Evolutionary conservation across 805 yeast species (phyloP), one percentile per base, ranked within the genome.

Genomic region (Kuraishia molischiana): DNA sequence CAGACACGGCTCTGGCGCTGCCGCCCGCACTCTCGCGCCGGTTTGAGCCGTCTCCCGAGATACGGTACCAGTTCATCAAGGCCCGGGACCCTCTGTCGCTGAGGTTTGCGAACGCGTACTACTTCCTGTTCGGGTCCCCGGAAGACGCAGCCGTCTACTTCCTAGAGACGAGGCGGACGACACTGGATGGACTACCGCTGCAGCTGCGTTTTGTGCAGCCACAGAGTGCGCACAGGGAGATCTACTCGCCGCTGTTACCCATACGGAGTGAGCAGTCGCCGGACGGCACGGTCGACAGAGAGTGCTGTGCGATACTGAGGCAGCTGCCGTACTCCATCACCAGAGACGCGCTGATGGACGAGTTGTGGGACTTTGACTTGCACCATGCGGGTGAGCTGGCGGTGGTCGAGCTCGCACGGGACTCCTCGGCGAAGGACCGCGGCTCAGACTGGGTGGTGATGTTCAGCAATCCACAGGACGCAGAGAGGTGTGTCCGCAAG

Each of bases 141-240:
- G 59, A 62, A 19, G 68, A 66, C 15, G 85, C 86, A 0, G 61
- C 72, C 17, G 61, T 62, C 3, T 79, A 69, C 51, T 64, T 61
- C 53, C 49, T 62, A 17, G 83, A 77, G 44, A 70, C 79, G 1
- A 41, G 51, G 10, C 65, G 67, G 6, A 66, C 69, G 38, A 58
- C 61, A 38, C 48, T 79, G 26, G 70, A 77, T 45, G 85, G 85
- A 1, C 49, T 63, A 34, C 61, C 59, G 19, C 48, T 74, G 15
- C 54, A 66, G 20, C 54, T 75, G 24, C 57, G 64, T 39, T 77
- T 77, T 60, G 68, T 63, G 2, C 47, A 54, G 15, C 54, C 60
- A 5, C 39, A 44, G 5, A n/a, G 9, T 11, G 17, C 14, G 22
- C 13, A 4, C 24, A 4, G 6, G 21, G 3, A 18, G 22, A 6